Percentiles rank a stretch among this genome's conserved stretches.
These are phyloP conservation scores for Ophiostoma ulmi DNA, from an alignment of 2,329 filamentous ascomycete species.

Conservation along the genomic window DNA sequence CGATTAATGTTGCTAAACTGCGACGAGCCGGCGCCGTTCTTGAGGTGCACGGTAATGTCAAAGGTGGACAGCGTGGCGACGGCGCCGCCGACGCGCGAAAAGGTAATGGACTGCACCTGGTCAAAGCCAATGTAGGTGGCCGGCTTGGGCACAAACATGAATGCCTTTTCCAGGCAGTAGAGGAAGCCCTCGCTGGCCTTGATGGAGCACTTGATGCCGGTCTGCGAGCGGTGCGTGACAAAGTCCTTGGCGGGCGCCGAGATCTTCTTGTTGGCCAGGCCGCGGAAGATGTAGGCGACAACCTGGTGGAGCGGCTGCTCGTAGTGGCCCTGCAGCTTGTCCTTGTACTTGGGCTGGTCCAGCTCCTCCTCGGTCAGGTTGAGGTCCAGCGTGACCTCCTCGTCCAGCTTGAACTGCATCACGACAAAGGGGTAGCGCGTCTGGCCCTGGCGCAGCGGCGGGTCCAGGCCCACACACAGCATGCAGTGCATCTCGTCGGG, in stretches of 20 bases:
- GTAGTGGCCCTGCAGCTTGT: slow-evolving; percentile 82
- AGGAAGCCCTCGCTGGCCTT: slow-evolving; percentile 97
- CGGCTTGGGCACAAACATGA: slow-evolving; percentile 98
- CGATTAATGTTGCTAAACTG: slow-evolving; percentile 99
- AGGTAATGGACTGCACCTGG: slow-evolving; percentile 83
- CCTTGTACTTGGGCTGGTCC: slow-evolving; percentile 71
- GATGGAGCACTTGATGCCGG: slow-evolving; percentile 98
- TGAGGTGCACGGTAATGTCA: slow-evolving; percentile 90
- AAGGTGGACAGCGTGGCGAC: slow-evolving; percentile 93
- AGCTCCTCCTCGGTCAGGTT: slow-evolving; percentile 92
- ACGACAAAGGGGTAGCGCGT: slow-evolving; percentile 97
- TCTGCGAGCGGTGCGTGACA: slow-evolving; percentile 84
- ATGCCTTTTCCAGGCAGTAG: slow-evolving; percentile 95
- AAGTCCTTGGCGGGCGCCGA: slow-evolving; percentile 93
- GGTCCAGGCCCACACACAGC: slow-evolving; percentile 90
- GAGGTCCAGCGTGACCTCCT: slow-evolving; percentile 91
- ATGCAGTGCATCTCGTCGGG: slow-evolving; percentile 96
- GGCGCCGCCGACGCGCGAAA: slow-evolving; percentile 91
- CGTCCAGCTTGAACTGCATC: slow-evolving; percentile 98
- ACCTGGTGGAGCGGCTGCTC: slow-evolving; percentile 91
- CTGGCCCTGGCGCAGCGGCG: slow-evolving; percentile 91
- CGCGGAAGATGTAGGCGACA: slow-evolving; percentile 91
- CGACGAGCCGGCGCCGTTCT: slow-evolving; percentile 77
- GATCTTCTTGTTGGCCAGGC: slow-evolving; percentile 90
- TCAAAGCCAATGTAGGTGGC: slow-evolving; percentile 97